Percentiles rank a stretch among this genome's conserved stretches.
These are phyloP conservation scores for Jamesozyma hellenica DNA, from an alignment of 805 yeast species.

Conservation along the genomic window DNA sequence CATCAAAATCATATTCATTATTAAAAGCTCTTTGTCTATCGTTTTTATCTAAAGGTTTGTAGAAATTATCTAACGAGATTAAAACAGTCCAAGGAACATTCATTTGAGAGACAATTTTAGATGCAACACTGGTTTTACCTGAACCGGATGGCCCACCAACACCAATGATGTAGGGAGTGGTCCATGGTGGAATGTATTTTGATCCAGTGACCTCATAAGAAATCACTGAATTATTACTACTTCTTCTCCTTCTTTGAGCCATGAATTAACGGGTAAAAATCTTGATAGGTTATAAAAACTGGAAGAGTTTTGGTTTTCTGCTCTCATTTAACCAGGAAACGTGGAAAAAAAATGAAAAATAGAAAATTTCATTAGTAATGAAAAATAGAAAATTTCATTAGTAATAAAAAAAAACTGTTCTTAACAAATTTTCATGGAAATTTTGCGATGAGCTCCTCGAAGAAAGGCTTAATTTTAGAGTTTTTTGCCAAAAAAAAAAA, in stretches of 20 bases:
- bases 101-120: slow-evolving; percentile 61
- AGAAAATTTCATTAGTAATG: too few relatives aligned
- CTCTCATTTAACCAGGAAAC: too few relatives aligned
- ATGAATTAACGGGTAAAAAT: too few relatives aligned
- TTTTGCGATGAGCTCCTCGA: slow-evolving; percentile 1
- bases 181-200: slow-evolving; percentile 73
- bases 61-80: slow-evolving; percentile 83
- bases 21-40: slow-evolving; percentile 54
- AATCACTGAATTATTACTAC: slow-evolving; percentile 9
- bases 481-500: too few relatives aligned
- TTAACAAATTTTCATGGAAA: background rate
- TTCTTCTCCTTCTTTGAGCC: background rate
- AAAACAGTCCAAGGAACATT: slow-evolving; percentile 94
- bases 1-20: slow-evolving; percentile 76
- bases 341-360: too few relatives aligned
- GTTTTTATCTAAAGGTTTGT: slow-evolving; percentile 58
- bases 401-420: background rate
- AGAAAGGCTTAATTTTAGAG: background rate
- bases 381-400: background rate
- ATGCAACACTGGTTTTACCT: slow-evolving; percentile 89
- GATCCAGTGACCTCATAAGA: slow-evolving; percentile 6
- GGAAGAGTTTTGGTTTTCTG: too few relatives aligned
- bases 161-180: slow-evolving; percentile 77
- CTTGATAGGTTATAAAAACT: too few relatives aligned
- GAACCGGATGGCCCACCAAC: slow-evolving; percentile 82